Evolutionary conservation across 1,284 basidiomycete species (phyloP), one percentile per base, ranked within the genome.

Genomic region (Austroboletus olivaceoglutinosus): DNA sequence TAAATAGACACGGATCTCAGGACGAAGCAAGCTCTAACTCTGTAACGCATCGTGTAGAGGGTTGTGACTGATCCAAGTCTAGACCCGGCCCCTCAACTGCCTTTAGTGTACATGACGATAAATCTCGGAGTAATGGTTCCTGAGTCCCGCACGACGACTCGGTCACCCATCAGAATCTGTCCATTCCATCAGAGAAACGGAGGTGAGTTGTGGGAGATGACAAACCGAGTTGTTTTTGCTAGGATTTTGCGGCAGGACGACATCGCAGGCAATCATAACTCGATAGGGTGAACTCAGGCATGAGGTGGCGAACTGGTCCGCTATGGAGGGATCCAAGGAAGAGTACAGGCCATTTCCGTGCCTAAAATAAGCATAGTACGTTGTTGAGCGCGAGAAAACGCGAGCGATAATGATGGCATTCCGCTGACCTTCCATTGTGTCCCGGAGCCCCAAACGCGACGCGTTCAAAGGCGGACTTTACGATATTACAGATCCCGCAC

Each of bases 261-360:
- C 75, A 59, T 81, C 78, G 54, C 83, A 84, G 5, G 77, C 78
- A 53, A 85, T 73, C 71, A 78, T 77, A 19, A 81, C 80, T 10
- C 82, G 76, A 68, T 80, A 85, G 3, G 83, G 83, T 3, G 83
- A 84, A 39, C 77, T 74, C 36, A 76, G 75, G 57, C 80, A 83
- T 33, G 82, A 82, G 5, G 82, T 85, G 12, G 82, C 76, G 59
- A 75, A 75, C 13, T 58, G 64, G 63, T 85, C 80, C 13, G 83
- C 82, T 12, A 72, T 62, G 42, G 73, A 73, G 16, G 83, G 76
- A 62, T 82, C 80, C 34, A 69, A 70, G 61, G 77, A 82, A 19
- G 81, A 77, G 58, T 85, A 85, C 43, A 85, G 69, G 19, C 82
- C 82, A 41, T 77, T 71, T 31, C 83, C 82, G 47, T 76, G 77